Conservation (phyloP, 2,329 filamentous ascomycete genomes). For the Sphaerulina vaccinii region DNA sequence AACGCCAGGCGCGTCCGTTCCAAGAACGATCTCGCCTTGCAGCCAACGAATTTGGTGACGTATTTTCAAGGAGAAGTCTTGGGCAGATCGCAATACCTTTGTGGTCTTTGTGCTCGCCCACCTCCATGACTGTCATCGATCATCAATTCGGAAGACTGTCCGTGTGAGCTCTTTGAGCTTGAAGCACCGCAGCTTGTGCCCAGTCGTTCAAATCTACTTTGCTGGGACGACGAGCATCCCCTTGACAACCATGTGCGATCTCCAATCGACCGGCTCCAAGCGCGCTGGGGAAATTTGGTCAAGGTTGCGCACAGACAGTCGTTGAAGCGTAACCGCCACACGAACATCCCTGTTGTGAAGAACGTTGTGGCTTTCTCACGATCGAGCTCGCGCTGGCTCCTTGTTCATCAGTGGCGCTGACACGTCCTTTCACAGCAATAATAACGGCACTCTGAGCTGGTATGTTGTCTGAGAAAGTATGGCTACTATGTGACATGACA, state of each 20-base stretch:
- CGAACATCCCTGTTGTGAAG: neutral
- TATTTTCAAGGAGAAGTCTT: neutral
- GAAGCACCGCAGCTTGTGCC: neutral
- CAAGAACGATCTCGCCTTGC: neutral
- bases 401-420: constrained; percentile 4
- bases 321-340: too few relatives aligned
- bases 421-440: neutral
- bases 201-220: constrained; percentile 4
- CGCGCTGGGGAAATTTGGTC: constrained; percentile 1
- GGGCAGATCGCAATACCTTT: constrained; percentile 9
- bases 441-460: too few relatives aligned
- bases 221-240: constrained; percentile 7
- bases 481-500: neutral
- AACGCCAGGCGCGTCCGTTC: neutral
- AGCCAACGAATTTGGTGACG: neutral
- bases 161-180: neutral
- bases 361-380: neutral
- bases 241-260: constrained; percentile 8
- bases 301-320: neutral
- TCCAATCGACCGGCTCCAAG: too few relatives aligned
- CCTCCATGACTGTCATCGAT: neutral
- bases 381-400: neutral
- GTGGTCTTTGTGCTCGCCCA: neutral
- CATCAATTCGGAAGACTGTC: neutral
- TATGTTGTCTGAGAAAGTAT: neutral